Evolutionary conservation across 73 alveolate species (phyloP), one percentile per base, ranked within the genome.

Genomic region (Paramecium primaurelia): DNA sequence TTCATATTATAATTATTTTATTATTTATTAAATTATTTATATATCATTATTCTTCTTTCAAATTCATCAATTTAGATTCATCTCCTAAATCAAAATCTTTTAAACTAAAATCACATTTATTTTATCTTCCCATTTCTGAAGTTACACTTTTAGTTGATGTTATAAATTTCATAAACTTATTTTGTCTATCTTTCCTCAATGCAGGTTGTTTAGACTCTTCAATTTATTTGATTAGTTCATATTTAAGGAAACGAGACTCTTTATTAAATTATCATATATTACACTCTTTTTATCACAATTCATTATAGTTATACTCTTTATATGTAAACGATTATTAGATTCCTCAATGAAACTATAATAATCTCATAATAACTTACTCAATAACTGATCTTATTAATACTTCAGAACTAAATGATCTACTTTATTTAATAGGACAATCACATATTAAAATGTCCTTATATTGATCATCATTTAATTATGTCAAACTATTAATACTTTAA

Each of bases 241-340:
- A 80, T 80, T 80, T 80, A 8, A 80, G 71, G 75, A 80, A 80
- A 40, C 91, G 91, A 80, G 91, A 32, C 91, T 80, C 71, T 45
- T 42, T 80, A 75, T 80, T 80, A 45, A 45, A 80, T 32, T 45
- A 45, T 42, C 20, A 2, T 4, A 80, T 34, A 47, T 80, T 80
- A 80, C 91, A 36, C 91, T 45, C 58, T 80, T 80, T 47, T 80
- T 80, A 80, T 80, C 91, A 45, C 51, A 22, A 80, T 80, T 80
- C 47, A 80, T 42, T 6, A 80, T 80, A 5, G 91, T 80, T 2
- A 80, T 80, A 26, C 64, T 26, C 51, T 80, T 80, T 7, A 80
- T 42, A 47, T 80, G 18, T 4, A 80, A 20, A 45, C 84, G 22
- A 28, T 80, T 32, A 40, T 45, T 32, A 6, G 77, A 45, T 45